Evolutionary conservation across 2,329 filamentous ascomycete genomes (phyloP).

Genomic region (Diaporthe velutina): DNA sequence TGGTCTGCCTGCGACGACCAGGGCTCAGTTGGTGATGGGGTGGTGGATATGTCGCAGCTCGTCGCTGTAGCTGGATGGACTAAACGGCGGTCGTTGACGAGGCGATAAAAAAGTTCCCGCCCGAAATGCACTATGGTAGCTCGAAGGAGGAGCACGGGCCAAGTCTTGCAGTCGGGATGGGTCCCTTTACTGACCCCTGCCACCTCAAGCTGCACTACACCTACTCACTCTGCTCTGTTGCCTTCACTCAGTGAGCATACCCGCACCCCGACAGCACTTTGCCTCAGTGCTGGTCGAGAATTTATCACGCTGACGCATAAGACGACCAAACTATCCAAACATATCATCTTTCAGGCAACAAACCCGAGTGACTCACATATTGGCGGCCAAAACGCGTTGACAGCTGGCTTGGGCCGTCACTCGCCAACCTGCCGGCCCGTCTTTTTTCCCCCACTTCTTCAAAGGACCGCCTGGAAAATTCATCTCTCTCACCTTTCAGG

Average conservation of each 20-base stretch:
- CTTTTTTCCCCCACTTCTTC: constrained; percentile 34
- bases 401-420: constrained; percentile 19
- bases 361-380: background rate
- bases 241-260: background rate
- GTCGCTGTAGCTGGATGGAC: constrained; percentile 14
- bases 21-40: constrained; percentile 21
- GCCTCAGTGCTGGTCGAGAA: background rate
- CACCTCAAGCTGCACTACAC: background rate
- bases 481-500: constrained; percentile 22
- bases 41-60: constrained; percentile 3
- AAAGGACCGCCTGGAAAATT: constrained; percentile 31
- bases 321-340: background rate
- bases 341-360: background rate
- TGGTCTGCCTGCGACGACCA: constrained; percentile 20
- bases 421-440: constrained; percentile 15
- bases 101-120: constrained; percentile 36
- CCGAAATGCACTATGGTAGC: constrained; percentile 16
- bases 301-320: background rate
- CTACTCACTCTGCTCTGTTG: background rate
- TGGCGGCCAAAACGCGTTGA: constrained; percentile 1
- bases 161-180: background rate
- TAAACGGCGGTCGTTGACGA: constrained; percentile 3
- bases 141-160: constrained; percentile 17
- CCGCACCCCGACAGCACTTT: background rate
- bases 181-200: background rate